Evolutionary conservation across 192 early-diverging fungal species (phyloP), one percentile per base, ranked within the genome.

Genomic region (Backusella psychrophila): DNA sequence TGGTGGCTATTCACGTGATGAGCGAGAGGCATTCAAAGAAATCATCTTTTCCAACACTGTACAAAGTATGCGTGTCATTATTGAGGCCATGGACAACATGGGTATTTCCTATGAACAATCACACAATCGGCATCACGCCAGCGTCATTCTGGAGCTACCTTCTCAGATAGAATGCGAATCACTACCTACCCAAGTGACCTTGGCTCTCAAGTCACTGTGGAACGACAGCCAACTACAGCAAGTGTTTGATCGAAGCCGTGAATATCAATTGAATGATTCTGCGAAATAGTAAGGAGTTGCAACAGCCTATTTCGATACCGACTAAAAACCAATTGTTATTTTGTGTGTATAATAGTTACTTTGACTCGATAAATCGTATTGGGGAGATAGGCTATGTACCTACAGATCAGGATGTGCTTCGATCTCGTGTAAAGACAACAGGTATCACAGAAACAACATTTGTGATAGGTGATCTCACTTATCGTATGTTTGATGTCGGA

Each of bases 231-330:
- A 94, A 44, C 91, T 99, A 73, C 88, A 90, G 73, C 88, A 89
- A 39, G 90, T 92, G 73, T 95, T 97, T 79, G 84, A 78, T 15
- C 87, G 97, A 77, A 91, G 91, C 4, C 84, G 92, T 73, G 97
- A 99, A 85, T 99, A 93, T 84, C 97, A 99, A 86, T 87, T 99
- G 59, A 98, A 96, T 83, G 97, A 99, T 81, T 98, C 96, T 44
- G 95, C 97, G 12, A 88, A 89, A 83, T 99, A 99, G 93, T 94
- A 82, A 80, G 46, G 46, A 49, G 46, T 15, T 15, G 19, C 17
- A 88, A 83, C 33, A 9, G 19, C 9, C 19, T 6, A 39, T 53
- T 69, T 49, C 65, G 36, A 21, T 72, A 63, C 69, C 41, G 14
- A 33, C 21, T n/a, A 56, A 41, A 49, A 46, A 72, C 17, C 15